Evolutionary conservation across 176 grass and related monocot species (phyloP).

Genomic region (Eragrostis curvula): DNA sequence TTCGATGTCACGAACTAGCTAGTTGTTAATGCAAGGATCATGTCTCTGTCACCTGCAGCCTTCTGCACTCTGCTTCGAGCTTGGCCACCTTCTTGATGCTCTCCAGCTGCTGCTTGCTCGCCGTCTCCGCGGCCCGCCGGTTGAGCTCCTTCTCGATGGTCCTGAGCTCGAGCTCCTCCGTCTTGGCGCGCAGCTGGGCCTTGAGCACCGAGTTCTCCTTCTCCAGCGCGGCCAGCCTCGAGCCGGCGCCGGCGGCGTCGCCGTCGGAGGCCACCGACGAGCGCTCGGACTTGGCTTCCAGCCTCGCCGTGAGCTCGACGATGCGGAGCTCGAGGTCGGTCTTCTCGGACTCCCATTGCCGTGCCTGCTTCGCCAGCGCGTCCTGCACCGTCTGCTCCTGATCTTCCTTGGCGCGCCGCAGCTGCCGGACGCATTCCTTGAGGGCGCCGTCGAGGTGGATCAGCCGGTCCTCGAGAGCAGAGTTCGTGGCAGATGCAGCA

Average conservation of each 20-base stretch:
- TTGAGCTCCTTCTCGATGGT: conserved; percentile 80
- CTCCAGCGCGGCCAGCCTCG: conserved; percentile 60
- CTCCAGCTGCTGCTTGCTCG: conserved; percentile 88
- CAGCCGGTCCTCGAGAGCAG: conserved; percentile 65
- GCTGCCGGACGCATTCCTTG: conserved; percentile 91
- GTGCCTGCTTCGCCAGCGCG: conserved; percentile 53
- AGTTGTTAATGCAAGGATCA: neutral
- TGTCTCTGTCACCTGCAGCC: conserved; percentile 44
- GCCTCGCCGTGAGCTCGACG: conserved; percentile 65
- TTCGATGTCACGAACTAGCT: neutral
- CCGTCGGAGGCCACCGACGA: conserved; percentile 30
- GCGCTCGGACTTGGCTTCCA: conserved; percentile 75
- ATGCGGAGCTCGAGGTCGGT: conserved; percentile 63
- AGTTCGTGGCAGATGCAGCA: conserved; percentile 58
- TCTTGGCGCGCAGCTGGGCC: conserved; percentile 50
- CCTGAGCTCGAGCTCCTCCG: conserved; percentile 54
- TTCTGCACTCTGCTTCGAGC: conserved; percentile 79
- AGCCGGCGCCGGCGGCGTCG: conserved; percentile 43
- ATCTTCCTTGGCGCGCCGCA: conserved; percentile 70
- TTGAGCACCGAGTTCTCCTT: conserved; percentile 74
- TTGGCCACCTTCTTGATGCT: conserved; percentile 76
- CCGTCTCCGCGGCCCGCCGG: conserved; percentile 76
- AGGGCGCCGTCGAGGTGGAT: conserved; percentile 77
- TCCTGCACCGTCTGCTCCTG: conserved; percentile 66
- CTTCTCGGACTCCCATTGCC: conserved; percentile 74